A percentile compares a stretch with the other conserved stretches of the same genome.
Evolutionary conservation across 1,284 basidiomycete species (phyloP).

Genomic region (Pseudozyma thailandica): DNA sequence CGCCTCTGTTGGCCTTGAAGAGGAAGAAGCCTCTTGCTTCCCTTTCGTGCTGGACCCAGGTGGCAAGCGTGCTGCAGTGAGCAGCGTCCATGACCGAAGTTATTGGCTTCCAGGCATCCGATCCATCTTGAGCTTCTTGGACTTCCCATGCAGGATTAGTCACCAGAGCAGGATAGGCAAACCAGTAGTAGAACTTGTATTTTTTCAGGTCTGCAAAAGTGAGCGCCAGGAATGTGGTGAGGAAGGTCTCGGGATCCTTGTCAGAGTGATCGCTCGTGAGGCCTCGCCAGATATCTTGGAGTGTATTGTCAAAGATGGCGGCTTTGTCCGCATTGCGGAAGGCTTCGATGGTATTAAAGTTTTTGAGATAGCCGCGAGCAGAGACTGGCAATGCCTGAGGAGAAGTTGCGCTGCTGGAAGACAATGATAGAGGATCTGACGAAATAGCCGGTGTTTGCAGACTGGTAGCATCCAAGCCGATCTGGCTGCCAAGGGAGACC

Average conservation of each 20-base stretch:
- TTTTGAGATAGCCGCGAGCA: constrained; percentile 77
- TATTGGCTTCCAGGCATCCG: constrained; percentile 25
- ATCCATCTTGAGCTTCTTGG: constrained; percentile 70
- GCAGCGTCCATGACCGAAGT: neutral
- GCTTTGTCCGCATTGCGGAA: constrained; percentile 91
- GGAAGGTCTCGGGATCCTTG: constrained; percentile 46
- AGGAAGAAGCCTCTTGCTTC: constrained; percentile 43
- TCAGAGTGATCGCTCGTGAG: constrained; percentile 15
- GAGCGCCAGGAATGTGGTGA: constrained; percentile 86
- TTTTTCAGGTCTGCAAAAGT: constrained; percentile 98
- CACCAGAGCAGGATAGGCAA: constrained; percentile 90
- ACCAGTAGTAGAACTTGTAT: constrained; percentile 98
- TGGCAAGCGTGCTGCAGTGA: constrained; percentile 2
- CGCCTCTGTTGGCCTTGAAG: constrained; percentile 3
- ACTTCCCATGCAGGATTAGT: constrained; percentile 72
- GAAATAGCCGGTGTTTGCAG: constrained; percentile 68
- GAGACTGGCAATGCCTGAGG: constrained; percentile 1
- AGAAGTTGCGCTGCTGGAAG: constrained; percentile 70
- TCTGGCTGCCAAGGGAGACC: constrained; percentile 54
- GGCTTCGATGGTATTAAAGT: constrained; percentile 90
- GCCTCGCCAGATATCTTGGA: constrained; percentile 36
- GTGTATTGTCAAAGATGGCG: constrained; percentile 74
- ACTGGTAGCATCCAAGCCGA: constrained; percentile 66
- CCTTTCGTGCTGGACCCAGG: constrained; percentile 18
- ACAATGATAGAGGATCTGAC: constrained; percentile 13